phyloP scores from a whole-genome alignment of 2,329 filamentous ascomycete genomes.

The Ascochyta clinopodiicola region DNA sequence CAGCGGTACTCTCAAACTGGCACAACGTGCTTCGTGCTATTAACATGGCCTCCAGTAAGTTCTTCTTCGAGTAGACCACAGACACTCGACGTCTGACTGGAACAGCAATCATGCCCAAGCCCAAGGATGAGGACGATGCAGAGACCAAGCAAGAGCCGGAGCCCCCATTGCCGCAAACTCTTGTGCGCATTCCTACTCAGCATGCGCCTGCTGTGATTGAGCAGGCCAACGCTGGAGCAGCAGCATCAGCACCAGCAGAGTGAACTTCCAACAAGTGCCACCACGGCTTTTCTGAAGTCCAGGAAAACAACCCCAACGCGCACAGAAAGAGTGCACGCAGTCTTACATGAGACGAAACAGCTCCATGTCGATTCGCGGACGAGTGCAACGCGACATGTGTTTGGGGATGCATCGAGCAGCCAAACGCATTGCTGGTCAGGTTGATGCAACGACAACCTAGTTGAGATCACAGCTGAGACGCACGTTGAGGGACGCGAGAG shows the following conservation, averaged over 20 bases:
- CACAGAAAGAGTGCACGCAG: background rate
- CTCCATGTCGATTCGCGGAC: background rate
- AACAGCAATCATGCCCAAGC: slow-evolving; percentile 72
- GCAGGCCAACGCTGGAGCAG: slow-evolving; percentile 40
- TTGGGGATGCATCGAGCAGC: background rate
- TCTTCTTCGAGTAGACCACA: background rate
- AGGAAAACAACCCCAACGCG: background rate
- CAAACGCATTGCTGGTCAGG: background rate
- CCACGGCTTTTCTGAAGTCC: background rate
- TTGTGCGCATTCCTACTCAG: slow-evolving; percentile 84
- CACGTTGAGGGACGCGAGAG: background rate
- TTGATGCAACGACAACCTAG: background rate
- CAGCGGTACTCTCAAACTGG: slow-evolving; percentile 86
- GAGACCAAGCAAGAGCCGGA: slow-evolving; percentile 50
- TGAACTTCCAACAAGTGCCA: background rate
- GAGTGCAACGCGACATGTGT: background rate
- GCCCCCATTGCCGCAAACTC: slow-evolving; percentile 74
- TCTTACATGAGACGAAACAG: background rate
- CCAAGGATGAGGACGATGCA: slow-evolving; percentile 56
- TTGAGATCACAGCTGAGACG: background rate
- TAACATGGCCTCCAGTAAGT: slow-evolving; percentile 82
- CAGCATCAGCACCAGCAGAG: slow-evolving; percentile 26
- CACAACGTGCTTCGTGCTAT: slow-evolving; percentile 85
- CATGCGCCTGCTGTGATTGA: slow-evolving; percentile 57
- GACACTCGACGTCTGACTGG: slow-evolving; percentile 19